A percentile compares a stretch with the other conserved stretches of the same genome.
Evolutionary conservation across 305 asterid genomes (phyloP).

Genomic region (Stenogyne calaminthoides): DNA sequence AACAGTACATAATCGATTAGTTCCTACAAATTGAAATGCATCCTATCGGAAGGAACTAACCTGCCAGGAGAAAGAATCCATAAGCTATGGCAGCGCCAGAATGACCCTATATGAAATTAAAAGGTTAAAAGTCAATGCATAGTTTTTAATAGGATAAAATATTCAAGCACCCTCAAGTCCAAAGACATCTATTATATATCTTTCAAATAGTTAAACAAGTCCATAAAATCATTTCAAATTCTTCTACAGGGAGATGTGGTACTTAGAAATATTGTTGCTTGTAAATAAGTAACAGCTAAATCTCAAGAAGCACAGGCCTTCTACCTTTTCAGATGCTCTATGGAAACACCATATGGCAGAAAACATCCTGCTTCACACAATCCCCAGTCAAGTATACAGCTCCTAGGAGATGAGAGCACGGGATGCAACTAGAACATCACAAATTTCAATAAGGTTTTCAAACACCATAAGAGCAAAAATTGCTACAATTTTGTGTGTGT

Average conservation of each 20-base stretch:
- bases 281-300: constrained; percentile 11
- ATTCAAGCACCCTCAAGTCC: constrained; percentile 8
- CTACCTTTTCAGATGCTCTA: constrained; percentile 90
- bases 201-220: neutral
- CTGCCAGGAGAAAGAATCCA: constrained; percentile 87
- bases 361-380: constrained; percentile 77
- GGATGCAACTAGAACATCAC: constrained; percentile 75
- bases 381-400: constrained; percentile 88
- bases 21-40: neutral
- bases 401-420: constrained; percentile 89
- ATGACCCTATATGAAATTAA: constrained; percentile 66
- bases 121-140: constrained; percentile 14
- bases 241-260: constrained; percentile 1
- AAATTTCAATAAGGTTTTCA: constrained; percentile 30
- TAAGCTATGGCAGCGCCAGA: constrained; percentile 88
- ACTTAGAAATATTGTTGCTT: neutral
- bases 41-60: constrained; percentile 41
- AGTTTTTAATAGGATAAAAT: neutral
- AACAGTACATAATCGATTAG: neutral
- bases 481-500: neutral
- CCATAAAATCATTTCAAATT: constrained; percentile 8
- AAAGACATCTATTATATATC: neutral
- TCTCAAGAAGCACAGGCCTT: constrained; percentile 21
- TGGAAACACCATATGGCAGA: constrained; percentile 97
- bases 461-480: constrained; percentile 5